A percentile compares a stretch with the other conserved stretches of the same genome.
These are phyloP conservation scores for Candida sphagnicola DNA, from an alignment of 805 yeast genomes.

Conservation along the genomic window DNA sequence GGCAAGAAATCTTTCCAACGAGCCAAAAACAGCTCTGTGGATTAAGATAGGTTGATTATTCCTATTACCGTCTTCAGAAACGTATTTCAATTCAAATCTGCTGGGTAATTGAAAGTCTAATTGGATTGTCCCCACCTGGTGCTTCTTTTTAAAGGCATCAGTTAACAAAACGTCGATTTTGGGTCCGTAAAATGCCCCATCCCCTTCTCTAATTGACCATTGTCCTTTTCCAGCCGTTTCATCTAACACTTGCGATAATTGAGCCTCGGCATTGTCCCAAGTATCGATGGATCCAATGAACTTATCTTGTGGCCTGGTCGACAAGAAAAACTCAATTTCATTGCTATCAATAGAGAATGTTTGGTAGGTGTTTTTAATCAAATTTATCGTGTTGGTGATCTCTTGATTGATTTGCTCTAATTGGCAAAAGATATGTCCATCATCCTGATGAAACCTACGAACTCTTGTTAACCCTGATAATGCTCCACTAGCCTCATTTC, in stretches of 20 bases:
- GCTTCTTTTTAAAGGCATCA: conserved; percentile 76
- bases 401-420: conserved; percentile 72
- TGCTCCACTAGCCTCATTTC: conserved; percentile 95
- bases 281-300: conserved; percentile 72
- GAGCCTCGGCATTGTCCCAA: conserved; percentile 81
- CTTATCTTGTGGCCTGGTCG: conserved; percentile 78
- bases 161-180: conserved; percentile 83
- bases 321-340: conserved; percentile 59
- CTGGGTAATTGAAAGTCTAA: conserved; percentile 92
- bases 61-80: conserved; percentile 44
- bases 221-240: conserved; percentile 40
- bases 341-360: conserved; percentile 54
- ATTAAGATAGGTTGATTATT: conserved; percentile 83
- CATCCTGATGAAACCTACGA: conserved; percentile 95
- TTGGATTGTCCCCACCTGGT: conserved; percentile 95
- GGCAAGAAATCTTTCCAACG: conserved; percentile 89
- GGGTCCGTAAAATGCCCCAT: conserved; percentile 97
- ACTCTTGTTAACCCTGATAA: conserved; percentile 89
- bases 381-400: conserved; percentile 63
- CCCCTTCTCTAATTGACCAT: conserved; percentile 84
- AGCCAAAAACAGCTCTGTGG: conserved; percentile 94
- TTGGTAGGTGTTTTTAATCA: conserved; percentile 71
- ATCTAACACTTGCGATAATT: conserved; percentile 57
- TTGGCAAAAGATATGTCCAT: conserved; percentile 93
- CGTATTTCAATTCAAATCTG: conserved; percentile 71